Evolutionary conservation across 805 yeast species (phyloP).

Genomic region (Barnettozyma populi): DNA sequence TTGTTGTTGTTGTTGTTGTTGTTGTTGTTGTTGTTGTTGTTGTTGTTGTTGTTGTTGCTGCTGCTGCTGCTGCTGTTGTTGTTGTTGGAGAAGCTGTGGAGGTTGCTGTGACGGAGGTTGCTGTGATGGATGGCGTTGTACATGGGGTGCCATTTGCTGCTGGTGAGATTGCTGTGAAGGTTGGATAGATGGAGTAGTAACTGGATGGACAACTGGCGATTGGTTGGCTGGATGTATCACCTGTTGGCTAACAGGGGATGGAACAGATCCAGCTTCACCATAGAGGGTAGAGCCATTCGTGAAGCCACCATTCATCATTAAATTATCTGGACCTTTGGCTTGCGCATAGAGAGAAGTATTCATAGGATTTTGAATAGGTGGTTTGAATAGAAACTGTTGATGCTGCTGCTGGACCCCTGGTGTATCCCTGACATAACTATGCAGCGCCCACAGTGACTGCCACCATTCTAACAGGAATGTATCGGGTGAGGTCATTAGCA

Average conservation of each 20-base stretch:
- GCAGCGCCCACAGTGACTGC: conserved; percentile 45
- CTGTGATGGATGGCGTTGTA: conserved; percentile 5
- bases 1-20: conserved; percentile 4
- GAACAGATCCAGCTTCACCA: background rate
- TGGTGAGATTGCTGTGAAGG: background rate
- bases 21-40: conserved; percentile 11
- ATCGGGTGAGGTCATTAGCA: conserved; percentile 39
- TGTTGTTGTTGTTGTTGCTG: conserved; percentile 10
- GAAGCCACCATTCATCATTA: background rate
- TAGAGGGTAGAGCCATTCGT: background rate
- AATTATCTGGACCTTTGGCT: background rate
- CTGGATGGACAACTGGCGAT: conserved; percentile 17
- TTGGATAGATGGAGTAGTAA: conserved; percentile 13
- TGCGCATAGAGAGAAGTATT: background rate
- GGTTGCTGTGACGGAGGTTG: conserved; percentile 10
- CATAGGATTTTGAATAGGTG: background rate
- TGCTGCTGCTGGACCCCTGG: conserved; percentile 24
- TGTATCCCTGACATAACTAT: conserved; percentile 36
- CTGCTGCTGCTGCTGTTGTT: conserved; percentile 10
- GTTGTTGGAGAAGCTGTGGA: background rate
- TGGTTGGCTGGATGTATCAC: background rate
- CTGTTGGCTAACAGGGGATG: conserved; percentile 2
- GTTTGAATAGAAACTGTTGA: conserved; percentile 8
- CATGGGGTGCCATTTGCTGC: conserved; percentile 1
- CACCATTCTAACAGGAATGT: conserved; percentile 54